Conservation (phyloP, 495 filamentous ascomycete genomes). For the Penicillium odoratum region DNA sequence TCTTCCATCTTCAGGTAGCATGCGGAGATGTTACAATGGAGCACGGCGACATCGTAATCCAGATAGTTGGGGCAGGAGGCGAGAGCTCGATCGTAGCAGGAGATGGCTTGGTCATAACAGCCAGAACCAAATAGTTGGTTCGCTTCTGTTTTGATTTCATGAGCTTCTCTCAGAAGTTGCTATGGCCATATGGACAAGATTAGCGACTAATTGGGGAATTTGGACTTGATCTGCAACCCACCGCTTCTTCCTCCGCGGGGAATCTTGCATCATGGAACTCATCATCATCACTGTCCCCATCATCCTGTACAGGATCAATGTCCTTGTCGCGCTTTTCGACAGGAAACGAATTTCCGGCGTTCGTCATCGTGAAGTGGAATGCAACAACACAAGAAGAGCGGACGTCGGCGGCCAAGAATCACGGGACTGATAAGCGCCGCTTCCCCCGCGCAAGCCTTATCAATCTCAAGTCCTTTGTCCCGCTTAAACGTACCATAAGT, state of each 20-base stretch:
- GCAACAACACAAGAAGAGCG: constrained; percentile 6
- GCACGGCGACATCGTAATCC: constrained; percentile 84
- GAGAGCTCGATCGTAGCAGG: constrained; percentile 83
- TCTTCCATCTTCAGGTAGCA: constrained; percentile 84
- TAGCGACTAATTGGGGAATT: constrained; percentile 3
- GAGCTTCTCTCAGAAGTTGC: constrained; percentile 70
- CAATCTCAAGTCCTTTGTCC: constrained; percentile 5
- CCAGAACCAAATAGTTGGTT: constrained; percentile 73
- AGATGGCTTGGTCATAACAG: constrained; percentile 81
- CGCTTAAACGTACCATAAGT: not conserved
- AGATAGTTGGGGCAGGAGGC: constrained; percentile 82
- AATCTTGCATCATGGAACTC: constrained; percentile 56
- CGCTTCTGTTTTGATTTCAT: constrained; percentile 71
- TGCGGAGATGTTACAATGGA: constrained; percentile 86
- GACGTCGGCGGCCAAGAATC: constrained; percentile 13
- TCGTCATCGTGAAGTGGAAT: constrained; percentile 18
- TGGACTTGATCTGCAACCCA: constrained; percentile 36
- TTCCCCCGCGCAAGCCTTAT: constrained; percentile 24
- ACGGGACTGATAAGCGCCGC: constrained; percentile 25
- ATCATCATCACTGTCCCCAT: constrained; percentile 42
- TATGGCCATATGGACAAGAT: constrained; percentile 27
- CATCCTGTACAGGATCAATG: constrained; percentile 11
- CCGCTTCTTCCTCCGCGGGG: constrained; percentile 76
- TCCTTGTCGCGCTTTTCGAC: constrained; percentile 1
- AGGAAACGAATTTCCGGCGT: constrained; percentile 1